phyloP scores from a whole-genome alignment of 805 yeast genomes.

The Metahyphopichia silvanorum region DNA sequence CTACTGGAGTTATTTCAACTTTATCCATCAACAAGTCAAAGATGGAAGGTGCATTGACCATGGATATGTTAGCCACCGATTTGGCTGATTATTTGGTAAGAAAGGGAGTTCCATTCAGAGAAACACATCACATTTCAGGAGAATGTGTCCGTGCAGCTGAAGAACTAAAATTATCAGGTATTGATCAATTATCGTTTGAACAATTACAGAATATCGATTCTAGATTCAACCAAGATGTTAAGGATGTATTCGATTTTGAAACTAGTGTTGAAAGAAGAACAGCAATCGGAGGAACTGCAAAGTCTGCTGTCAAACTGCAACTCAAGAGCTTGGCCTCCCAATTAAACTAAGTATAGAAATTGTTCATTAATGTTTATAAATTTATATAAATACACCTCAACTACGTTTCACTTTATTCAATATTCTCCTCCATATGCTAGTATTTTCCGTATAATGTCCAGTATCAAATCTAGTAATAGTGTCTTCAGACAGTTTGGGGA shows the following conservation, averaged over 20 bases:
- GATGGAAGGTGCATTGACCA: conserved; percentile 87
- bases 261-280: conserved; percentile 93
- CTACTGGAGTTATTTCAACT: conserved; percentile 95
- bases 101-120: conserved; percentile 98
- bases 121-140: conserved; percentile 98
- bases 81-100: conserved; percentile 96
- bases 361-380: no score
- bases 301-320: conserved; percentile 80
- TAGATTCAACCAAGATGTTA: conserved; percentile 79
- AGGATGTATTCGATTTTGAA: conserved; percentile 86
- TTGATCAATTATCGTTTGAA: conserved; percentile 74
- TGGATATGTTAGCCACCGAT: conserved; percentile 99
- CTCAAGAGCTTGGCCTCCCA: conserved; percentile 36
- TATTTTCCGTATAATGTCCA: no score
- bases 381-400: no score
- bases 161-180: conserved; percentile 70
- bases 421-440: no score
- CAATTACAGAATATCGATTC: conserved; percentile 79
- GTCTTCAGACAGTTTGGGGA: no score
- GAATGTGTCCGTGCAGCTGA: conserved; percentile 94
- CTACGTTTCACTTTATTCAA: no score
- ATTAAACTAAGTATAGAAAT: conserved; percentile 7
- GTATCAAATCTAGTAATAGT: no score
- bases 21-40: conserved; percentile 64
- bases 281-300: conserved; percentile 97